Evolutionary conservation across 2,329 filamentous ascomycete genomes (phyloP).

Genomic region (Chrysoporthe puriensis): DNA sequence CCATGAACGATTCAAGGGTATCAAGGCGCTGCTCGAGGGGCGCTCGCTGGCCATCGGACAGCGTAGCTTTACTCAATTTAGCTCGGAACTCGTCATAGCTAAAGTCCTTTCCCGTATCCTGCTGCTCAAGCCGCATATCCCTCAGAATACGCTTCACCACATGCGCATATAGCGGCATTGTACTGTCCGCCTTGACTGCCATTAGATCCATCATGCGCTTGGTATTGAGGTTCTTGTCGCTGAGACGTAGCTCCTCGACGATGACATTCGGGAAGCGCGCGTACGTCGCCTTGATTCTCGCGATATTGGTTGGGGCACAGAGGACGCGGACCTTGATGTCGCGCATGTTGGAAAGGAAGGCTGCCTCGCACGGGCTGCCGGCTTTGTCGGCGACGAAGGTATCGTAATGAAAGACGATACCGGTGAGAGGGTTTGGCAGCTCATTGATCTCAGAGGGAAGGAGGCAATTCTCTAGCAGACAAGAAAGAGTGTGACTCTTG

Average conservation of each 20-base stretch:
- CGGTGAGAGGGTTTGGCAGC: constrained; percentile 57
- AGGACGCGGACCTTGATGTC: constrained; percentile 55
- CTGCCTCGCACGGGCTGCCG: constrained; percentile 62
- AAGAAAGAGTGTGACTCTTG: constrained; percentile 64
- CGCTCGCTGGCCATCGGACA: constrained; percentile 53
- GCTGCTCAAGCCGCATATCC: constrained; percentile 54
- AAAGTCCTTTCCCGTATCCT: constrained; percentile 44
- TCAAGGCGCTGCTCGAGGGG: constrained; percentile 64
- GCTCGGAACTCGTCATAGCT: constrained; percentile 53
- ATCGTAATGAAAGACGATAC: constrained; percentile 69
- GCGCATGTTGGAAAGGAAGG: constrained; percentile 52
- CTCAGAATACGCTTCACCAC: constrained; percentile 60
- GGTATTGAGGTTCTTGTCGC: constrained; percentile 58
- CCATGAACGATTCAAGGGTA: constrained; percentile 67
- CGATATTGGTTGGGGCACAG: constrained; percentile 57
- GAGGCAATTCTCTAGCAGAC: constrained; percentile 61
- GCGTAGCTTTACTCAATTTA: constrained; percentile 39
- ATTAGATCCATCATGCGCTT: constrained; percentile 63
- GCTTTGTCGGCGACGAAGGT: constrained; percentile 52
- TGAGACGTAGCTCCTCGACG: constrained; percentile 55
- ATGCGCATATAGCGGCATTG: constrained; percentile 61
- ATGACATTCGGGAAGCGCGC: constrained; percentile 45
- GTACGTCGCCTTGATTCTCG: constrained; percentile 47
- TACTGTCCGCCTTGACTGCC: constrained; percentile 49
- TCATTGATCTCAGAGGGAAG: constrained; percentile 47